phyloP scores from a whole-genome alignment of 305 asterid species.

The Solanum chacoense region DNA sequence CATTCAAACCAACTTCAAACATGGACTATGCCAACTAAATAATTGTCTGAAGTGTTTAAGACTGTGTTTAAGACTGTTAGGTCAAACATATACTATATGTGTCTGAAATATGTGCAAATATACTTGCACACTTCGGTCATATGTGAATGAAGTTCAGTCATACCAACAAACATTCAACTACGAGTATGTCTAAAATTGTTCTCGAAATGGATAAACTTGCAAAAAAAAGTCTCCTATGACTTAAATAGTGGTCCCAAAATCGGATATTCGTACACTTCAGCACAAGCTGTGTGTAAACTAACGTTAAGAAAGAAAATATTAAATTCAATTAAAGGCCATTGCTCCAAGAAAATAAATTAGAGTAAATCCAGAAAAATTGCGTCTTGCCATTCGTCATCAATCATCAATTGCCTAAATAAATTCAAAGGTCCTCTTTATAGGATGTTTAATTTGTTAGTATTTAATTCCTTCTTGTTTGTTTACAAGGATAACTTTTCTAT shows the following conservation, averaged over 20 bases:
- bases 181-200: not conserved
- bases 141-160: not conserved
- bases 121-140: not conserved
- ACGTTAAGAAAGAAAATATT: not conserved
- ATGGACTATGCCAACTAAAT: not conserved
- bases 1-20: not conserved
- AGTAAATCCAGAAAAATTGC: not conserved
- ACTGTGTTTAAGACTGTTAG: not conserved
- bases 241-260: not conserved
- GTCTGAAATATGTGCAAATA: not conserved
- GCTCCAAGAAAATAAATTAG: not conserved
- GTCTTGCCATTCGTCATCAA: constrained; percentile 3
- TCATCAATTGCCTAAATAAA: not conserved
- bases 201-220: not conserved
- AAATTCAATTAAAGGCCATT: not conserved
- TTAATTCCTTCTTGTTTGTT: not conserved
- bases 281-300: not conserved
- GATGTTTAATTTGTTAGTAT: not conserved
- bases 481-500: not conserved
- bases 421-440: not conserved
- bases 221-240: not conserved
- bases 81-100: not conserved
- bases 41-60: not conserved
- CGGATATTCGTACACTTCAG: not conserved
- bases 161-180: not conserved